phyloP scores from a whole-genome alignment of 371 early-diverging fungal species.

The Haplosporangium sp. region DNA sequence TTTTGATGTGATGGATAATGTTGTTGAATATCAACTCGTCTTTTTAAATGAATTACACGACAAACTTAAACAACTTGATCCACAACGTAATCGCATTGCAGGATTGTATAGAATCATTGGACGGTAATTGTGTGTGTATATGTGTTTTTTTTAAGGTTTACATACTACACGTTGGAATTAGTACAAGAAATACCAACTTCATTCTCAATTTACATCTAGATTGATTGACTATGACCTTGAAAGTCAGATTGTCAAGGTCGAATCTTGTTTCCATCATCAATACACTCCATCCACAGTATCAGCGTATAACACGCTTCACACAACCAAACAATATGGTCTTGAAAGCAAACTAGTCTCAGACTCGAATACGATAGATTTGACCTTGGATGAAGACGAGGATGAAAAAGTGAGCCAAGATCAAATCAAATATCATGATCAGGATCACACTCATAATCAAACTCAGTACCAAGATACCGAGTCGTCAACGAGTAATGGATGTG shows the following conservation, averaged over 20 bases:
- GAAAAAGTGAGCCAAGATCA: not conserved
- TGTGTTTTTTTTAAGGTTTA: not conserved
- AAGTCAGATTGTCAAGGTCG: constrained; percentile 20
- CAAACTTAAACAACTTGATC: constrained; percentile 19
- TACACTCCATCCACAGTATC: not conserved
- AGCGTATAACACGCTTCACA: not conserved
- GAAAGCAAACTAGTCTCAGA: not conserved
- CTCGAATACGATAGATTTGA: constrained; percentile 5
- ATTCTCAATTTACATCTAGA: constrained; percentile 4
- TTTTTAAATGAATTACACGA: constrained; percentile 46
- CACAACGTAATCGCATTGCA: constrained; percentile 3
- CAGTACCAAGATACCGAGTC: too few species aligned
- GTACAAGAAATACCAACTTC: not conserved
- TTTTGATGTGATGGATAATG: constrained; percentile 19
- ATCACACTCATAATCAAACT: too few species aligned
- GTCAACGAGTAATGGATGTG: not conserved
- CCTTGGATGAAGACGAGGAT: not conserved
- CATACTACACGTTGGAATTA: not conserved
- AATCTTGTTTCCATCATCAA: constrained; percentile 32
- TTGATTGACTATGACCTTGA: constrained; percentile 22
- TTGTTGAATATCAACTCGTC: constrained; percentile 27
- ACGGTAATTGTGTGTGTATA: constrained; percentile 10
- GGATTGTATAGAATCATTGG: constrained; percentile 44
- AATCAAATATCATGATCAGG: not conserved
- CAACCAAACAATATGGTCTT: not conserved